These are phyloP conservation scores for Beauveria sp. DNA, from an alignment of 2,329 filamentous ascomycete species.

Conservation along the genomic window DNA sequence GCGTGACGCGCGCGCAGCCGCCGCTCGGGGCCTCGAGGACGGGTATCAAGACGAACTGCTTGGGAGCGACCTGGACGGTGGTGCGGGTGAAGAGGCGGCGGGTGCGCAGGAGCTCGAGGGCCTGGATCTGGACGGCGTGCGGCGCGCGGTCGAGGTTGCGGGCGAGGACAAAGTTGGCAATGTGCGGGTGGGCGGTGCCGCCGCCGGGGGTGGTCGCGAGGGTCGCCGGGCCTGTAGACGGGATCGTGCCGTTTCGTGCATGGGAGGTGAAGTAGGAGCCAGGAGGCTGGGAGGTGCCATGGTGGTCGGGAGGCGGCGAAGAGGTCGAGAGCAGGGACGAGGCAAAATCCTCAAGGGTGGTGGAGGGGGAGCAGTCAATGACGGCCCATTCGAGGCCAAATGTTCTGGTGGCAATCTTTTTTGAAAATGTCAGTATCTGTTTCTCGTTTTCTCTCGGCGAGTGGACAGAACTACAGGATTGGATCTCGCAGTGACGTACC, in stretches of 20 bases:
- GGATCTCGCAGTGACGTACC: slow-evolving; percentile 30
- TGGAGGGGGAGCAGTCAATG: slow-evolving; percentile 64
- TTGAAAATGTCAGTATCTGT: neutral
- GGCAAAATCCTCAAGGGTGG: slow-evolving; percentile 74
- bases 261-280: slow-evolving; percentile 24
- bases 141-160: slow-evolving; percentile 68
- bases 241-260: neutral
- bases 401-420: slow-evolving; percentile 55
- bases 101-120: slow-evolving; percentile 67
- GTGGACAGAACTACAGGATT: neutral
- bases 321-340: slow-evolving; percentile 52
- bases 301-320: slow-evolving; percentile 12
- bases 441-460: neutral
- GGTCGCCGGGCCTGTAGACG: neutral
- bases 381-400: slow-evolving; percentile 67
- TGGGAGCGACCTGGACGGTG: slow-evolving; percentile 65
- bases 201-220: slow-evolving; percentile 7
- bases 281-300: slow-evolving; percentile 16
- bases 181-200: slow-evolving; percentile 27
- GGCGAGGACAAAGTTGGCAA: slow-evolving; percentile 78
- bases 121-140: slow-evolving; percentile 77
- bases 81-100: slow-evolving; percentile 70
- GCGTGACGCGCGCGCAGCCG: slow-evolving; percentile 41
- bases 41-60: slow-evolving; percentile 72
- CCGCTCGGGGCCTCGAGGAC: slow-evolving; percentile 48